Conservation (phyloP, 208 protist genomes). For the Trypanosoma platydactyli region DNA sequence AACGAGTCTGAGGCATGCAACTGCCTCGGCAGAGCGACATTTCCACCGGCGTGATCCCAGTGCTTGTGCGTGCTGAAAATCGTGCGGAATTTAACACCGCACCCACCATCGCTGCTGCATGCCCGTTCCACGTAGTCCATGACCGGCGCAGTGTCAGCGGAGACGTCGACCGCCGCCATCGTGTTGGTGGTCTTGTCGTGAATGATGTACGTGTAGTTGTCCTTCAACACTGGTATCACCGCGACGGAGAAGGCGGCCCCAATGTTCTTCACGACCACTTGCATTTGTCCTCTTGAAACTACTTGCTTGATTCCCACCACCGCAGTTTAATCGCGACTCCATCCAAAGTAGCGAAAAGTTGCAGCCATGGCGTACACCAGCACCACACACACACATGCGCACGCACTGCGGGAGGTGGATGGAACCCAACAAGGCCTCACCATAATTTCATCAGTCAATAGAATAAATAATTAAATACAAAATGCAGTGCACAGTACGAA, state of each 20-base stretch:
- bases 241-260: slow-evolving; percentile 70
- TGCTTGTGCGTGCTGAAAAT: slow-evolving; percentile 95
- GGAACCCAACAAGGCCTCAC: no score
- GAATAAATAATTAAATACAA: no score
- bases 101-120: slow-evolving; percentile 13
- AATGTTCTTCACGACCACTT: slow-evolving; percentile 34
- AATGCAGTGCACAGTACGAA: no score
- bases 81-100: slow-evolving; percentile 38
- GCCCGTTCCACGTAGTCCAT: slow-evolving; percentile 45
- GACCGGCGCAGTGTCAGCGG: slow-evolving; percentile 64
- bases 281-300: no score
- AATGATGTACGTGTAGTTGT: slow-evolving; percentile 94
- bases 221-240: slow-evolving; percentile 80
- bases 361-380: neutral
- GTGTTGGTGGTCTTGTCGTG: slow-evolving; percentile 60
- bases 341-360: no score
- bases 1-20: slow-evolving; percentile 29
- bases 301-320: no score
- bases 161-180: slow-evolving; percentile 87
- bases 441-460: no score
- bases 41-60: slow-evolving; percentile 92
- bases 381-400: neutral
- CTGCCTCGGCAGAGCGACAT: slow-evolving; percentile 43
- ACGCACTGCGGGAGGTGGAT: no score
- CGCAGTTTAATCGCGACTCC: no score